Percentiles rank a stretch among this genome's conserved stretches.
These are phyloP conservation scores for Tricholoma furcatifolium DNA, from an alignment of 768 basidiomycete genomes.

Conservation along the genomic window DNA sequence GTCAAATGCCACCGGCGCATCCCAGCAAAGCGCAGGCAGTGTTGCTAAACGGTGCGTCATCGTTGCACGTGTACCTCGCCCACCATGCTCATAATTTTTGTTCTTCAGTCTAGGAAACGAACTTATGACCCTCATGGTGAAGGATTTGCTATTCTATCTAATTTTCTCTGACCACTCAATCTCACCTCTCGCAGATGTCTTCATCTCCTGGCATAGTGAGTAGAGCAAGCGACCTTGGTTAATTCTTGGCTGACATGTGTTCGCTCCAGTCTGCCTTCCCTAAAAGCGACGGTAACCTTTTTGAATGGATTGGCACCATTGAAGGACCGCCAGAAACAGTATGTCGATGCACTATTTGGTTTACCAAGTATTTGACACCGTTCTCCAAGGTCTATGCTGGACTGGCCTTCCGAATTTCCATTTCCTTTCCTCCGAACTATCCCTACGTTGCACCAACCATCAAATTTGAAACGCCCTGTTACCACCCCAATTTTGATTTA, in stretches of 20 bases:
- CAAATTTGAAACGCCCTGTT: slow-evolving; percentile 88
- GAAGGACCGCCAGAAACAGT: slow-evolving; percentile 80
- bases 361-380: neutral
- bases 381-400: slow-evolving; percentile 69
- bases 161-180: neutral
- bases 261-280: slow-evolving; percentile 89
- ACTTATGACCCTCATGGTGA: slow-evolving; percentile 86
- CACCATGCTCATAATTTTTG: slow-evolving; percentile 6
- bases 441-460: slow-evolving; percentile 85
- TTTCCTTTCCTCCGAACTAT: slow-evolving; percentile 85
- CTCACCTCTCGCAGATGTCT: slow-evolving; percentile 60
- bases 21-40: slow-evolving; percentile 65
- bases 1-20: slow-evolving; percentile 47
- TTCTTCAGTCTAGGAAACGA: slow-evolving; percentile 69
- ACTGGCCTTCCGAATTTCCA: slow-evolving; percentile 78
- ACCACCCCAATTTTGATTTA: slow-evolving; percentile 89
- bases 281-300: slow-evolving; percentile 80
- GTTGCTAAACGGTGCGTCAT: slow-evolving; percentile 75
- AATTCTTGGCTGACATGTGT: slow-evolving; percentile 1
- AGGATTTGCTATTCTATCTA: slow-evolving; percentile 23
- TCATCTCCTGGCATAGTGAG: slow-evolving; percentile 85
- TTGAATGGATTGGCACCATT: slow-evolving; percentile 89
- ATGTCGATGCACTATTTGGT: slow-evolving; percentile 5
- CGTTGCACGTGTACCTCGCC: slow-evolving; percentile 6
- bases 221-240: slow-evolving; percentile 10